These are phyloP conservation scores for Aurifilum marmelostoma DNA, from an alignment of 2,329 filamentous ascomycete species.

Conservation along the genomic window DNA sequence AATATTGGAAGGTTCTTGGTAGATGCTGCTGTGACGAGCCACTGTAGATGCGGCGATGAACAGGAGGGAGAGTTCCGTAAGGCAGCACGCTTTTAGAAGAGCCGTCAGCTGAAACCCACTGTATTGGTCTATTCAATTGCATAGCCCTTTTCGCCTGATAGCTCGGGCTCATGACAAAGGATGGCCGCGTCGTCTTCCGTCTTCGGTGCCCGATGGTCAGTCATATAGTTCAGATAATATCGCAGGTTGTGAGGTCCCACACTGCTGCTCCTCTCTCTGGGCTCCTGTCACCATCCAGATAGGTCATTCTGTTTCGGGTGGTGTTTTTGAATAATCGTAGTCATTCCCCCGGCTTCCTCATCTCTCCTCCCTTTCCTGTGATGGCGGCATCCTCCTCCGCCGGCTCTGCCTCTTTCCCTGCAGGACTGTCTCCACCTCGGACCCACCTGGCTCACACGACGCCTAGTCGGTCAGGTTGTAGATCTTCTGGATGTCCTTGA, in stretches of 20 bases:
- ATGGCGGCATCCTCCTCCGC: background rate
- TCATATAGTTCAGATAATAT: too few relatives aligned
- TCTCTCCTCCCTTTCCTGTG: background rate
- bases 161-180: too few relatives aligned
- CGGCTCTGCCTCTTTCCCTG: background rate
- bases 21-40: background rate
- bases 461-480: constrained; percentile 51
- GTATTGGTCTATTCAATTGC: background rate
- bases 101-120: background rate
- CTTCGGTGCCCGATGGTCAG: background rate
- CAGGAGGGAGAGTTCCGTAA: too few relatives aligned
- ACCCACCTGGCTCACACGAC: background rate
- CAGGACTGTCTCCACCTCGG: background rate
- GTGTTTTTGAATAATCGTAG: background rate
- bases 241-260: too few relatives aligned
- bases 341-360: background rate
- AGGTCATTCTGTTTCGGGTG: too few relatives aligned
- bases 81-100: background rate
- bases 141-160: background rate
- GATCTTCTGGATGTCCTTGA: constrained; percentile 61
- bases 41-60: background rate
- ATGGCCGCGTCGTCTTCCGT: background rate
- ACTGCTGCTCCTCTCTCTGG: background rate
- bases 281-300: too few relatives aligned
- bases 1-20: too few relatives aligned